These are phyloP conservation scores for Solanum rostratum DNA, from an alignment of 257 asterid species.

Conservation along the genomic window DNA sequence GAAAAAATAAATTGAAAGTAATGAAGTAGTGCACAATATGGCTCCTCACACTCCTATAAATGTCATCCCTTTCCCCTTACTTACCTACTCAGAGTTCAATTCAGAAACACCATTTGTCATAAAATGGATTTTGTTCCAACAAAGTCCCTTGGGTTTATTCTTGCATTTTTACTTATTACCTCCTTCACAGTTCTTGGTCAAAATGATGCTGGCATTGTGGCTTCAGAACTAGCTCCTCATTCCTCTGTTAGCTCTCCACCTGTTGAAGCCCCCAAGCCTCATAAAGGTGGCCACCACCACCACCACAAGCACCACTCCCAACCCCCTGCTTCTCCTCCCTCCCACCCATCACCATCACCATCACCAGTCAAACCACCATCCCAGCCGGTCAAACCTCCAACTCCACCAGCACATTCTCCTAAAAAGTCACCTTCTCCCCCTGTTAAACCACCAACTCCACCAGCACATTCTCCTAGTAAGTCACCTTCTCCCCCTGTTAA, in stretches of 20 bases:
- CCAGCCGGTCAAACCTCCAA: neutral
- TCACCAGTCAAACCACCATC: too few species aligned
- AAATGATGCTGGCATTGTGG: neutral
- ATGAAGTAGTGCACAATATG: neutral
- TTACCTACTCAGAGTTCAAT: neutral
- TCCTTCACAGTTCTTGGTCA: neutral
- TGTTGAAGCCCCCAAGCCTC: conserved; percentile 9
- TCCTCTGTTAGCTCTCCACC: conserved; percentile 2
- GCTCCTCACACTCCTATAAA: neutral
- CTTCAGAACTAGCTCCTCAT: neutral
- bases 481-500: neutral
- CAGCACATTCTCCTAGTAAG: neutral
- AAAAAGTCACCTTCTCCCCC: neutral
- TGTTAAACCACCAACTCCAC: neutral
- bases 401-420: neutral
- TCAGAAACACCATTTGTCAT: neutral
- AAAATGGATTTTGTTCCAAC: neutral
- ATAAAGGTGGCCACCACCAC: conserved; percentile 1
- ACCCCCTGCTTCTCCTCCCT: neutral
- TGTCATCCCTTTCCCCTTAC: neutral
- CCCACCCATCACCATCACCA: neutral
- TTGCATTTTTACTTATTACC: neutral
- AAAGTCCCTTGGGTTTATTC: neutral
- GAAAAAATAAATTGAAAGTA: too few species aligned
- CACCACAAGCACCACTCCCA: conserved; percentile 7